Conservation (phyloP, 2,329 filamentous ascomycete genomes). For the Fusarium decemcellulare region DNA sequence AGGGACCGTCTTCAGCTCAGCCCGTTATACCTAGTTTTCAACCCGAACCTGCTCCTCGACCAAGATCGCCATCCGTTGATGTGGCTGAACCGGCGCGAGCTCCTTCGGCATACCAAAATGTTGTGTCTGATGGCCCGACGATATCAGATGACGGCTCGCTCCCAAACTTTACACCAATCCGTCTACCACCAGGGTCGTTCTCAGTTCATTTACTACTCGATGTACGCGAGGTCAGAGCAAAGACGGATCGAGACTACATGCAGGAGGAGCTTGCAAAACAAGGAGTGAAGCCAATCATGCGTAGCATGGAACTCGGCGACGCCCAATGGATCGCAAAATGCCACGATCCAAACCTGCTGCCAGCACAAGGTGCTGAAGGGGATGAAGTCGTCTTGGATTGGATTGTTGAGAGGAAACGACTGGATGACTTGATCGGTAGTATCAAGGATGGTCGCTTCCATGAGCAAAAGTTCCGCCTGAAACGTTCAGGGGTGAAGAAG, state of each 20-base stretch:
- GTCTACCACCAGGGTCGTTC: slow-evolving; percentile 75
- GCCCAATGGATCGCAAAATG: slow-evolving; percentile 85
- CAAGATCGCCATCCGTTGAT: slow-evolving; percentile 38
- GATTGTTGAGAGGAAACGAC: slow-evolving; percentile 84
- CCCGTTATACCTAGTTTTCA: slow-evolving; percentile 10
- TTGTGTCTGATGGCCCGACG: slow-evolving; percentile 57
- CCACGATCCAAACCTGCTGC: slow-evolving; percentile 69
- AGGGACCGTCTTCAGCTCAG: slow-evolving; percentile 17
- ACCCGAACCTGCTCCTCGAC: slow-evolving; percentile 2
- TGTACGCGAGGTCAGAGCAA: slow-evolving; percentile 80
- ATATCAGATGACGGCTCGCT: slow-evolving; percentile 51
- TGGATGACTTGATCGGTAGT: slow-evolving; percentile 84
- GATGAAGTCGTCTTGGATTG: slow-evolving; percentile 83
- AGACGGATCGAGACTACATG: slow-evolving; percentile 83
- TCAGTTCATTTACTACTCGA: slow-evolving; percentile 82
- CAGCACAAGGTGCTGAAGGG: slow-evolving; percentile 71
- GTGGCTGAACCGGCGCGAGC: slow-evolving; percentile 17
- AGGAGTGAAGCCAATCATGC: slow-evolving; percentile 75
- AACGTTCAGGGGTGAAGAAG: slow-evolving; percentile 79
- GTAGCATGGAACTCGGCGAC: slow-evolving; percentile 80
- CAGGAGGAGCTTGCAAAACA: slow-evolving; percentile 78
- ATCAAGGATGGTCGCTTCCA: slow-evolving; percentile 88
- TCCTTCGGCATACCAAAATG: slow-evolving; percentile 51
- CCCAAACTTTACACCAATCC: slow-evolving; percentile 71
- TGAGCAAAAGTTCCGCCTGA: slow-evolving; percentile 87